Evolutionary conservation across 257 asterid species (phyloP), one percentile per base, ranked within the genome.

Genomic region (Orobanche coerulescens): DNA sequence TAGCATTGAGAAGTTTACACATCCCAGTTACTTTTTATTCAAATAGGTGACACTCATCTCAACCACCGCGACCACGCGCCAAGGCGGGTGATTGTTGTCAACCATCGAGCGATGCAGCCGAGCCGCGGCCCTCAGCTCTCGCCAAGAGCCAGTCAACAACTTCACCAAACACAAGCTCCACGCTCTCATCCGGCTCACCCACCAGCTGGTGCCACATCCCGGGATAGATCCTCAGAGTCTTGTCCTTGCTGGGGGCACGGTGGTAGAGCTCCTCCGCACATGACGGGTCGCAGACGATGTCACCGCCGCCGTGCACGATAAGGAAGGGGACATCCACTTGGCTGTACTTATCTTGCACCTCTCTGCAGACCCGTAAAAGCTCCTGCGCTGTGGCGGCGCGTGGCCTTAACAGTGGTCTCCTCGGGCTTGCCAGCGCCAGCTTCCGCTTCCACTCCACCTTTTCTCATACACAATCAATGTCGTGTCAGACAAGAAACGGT

Each of bases 311-410:
- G 51, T 92, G 98, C 44, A 92, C 93, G 2, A 88, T 77, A 31
- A 88, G 82, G 47, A 92, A 77, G 0, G 98, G 96, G 40, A 72
- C 79, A 2, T 76, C 85, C 39, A 92, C 83, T 64, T 88, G 76
- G 3, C 56, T 16, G 61, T 88, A 92, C 75, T 75, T 86, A 11
- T 59, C 80, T 28, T 92, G 96, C 61, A 92, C 47, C 57, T 88
- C 95, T 58, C 86, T 73, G 78, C 95, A 70, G 9, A 92, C 79
- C 25, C 96, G 68, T 74, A 88, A 67, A 64, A 92, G 49, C 72
- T 92, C 98, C 54, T 75, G 87, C 0, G 98, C 98, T 0, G 98
- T 92, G 68, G 96, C 96, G 0, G 95, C 87, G n/a, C 98, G 95
- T 31, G 98, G 98, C 81, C 79, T 74, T 44, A 51, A 58, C 59